Base-by-base conservation (phyloP, 441 rosid species). In the Geranium incanum region DNA sequence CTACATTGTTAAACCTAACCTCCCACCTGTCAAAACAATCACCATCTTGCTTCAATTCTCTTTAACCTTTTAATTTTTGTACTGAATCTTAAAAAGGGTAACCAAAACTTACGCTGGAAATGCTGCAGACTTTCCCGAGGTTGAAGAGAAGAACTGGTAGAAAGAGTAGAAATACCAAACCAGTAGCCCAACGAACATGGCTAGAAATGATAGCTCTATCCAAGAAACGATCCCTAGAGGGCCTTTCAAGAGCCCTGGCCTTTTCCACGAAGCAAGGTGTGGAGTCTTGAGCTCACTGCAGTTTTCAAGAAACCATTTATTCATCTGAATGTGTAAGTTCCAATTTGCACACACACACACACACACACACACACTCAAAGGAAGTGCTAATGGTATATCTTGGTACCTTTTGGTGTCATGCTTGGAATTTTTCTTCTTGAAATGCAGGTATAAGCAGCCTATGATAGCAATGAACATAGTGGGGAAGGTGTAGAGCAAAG, bases 151-250 rank as follows among this genome's bases (percentile, higher is more conserved):
- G 33, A 63, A 63, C 16, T 7, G 38, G n/a, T 63, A 63, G 37
- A 84, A 78, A 39, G 57, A 79, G 48, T 74, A 64, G 37, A 86
- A 72, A 50, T 87, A 79, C 95, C 95, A 89, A 55, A 83, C 66
- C 66, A 89, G 79, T 45, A 89, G 85, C 12, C 79, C 82, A 2
- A 85, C 19, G 70, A 89, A 83, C 93, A 86, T 88, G 23, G 74
- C 36, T 28, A 86, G 74, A 68, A 88, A 84, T 57, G 79, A 62
- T 9, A 88, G 28, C 74, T 89, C 95, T 16, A 73, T 78, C 74
- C 76, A 70, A 1, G 91, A 81, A 66, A 88, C 91, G 21, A 89
- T 84, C 72, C 95, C 95, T 0, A 86, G 71, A 4, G 92, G 93
- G 6, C 93, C 95, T 62, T 75, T 86, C 76, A 84, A 86, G 18